Evolutionary conservation across 2,329 filamentous ascomycete species (phyloP).

Genomic region (Incumbomyces delicatus): DNA sequence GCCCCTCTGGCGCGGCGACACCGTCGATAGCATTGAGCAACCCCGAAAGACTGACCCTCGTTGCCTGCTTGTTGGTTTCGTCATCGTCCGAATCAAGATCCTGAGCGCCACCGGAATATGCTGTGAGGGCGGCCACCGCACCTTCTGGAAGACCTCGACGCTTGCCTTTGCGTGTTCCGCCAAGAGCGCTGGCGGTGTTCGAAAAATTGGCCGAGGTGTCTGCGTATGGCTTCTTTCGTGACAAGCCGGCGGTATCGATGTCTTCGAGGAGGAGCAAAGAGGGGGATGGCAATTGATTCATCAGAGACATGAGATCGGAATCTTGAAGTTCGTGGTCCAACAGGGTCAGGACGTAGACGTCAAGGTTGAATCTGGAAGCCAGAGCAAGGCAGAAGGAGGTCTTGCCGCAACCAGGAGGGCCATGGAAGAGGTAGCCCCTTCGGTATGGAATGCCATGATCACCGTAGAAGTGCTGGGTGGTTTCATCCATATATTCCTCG

Average conservation of each 20-base stretch:
- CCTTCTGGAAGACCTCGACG: constrained; percentile 5
- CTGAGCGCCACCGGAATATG: not conserved
- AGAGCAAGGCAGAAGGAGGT: constrained; percentile 59
- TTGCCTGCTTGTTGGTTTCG: constrained; percentile 4
- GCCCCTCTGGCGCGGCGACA: constrained; percentile 67
- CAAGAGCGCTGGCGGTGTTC: not conserved
- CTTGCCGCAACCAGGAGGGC: constrained; percentile 65
- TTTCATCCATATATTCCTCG: constrained; percentile 20
- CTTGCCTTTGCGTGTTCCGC: not conserved
- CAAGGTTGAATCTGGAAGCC: constrained; percentile 56
- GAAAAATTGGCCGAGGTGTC: not conserved
- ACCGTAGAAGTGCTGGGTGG: constrained; percentile 21
- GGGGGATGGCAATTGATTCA: constrained; percentile 51
- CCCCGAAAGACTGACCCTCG: constrained; percentile 59
- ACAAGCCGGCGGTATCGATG: constrained; percentile 55
- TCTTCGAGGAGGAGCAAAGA: constrained; percentile 62
- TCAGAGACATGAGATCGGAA: constrained; percentile 51
- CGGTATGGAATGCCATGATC: constrained; percentile 57
- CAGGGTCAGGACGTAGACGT: constrained; percentile 56
- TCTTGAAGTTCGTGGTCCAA: constrained; percentile 54
- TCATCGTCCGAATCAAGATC: constrained; percentile 15
- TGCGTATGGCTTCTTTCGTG: constrained; percentile 14
- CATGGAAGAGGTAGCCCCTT: constrained; percentile 65
- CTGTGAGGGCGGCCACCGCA: constrained; percentile 3
- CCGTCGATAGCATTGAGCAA: constrained; percentile 78